Evolutionary conservation across 179 eudicot species (phyloP), one percentile per base, ranked within the genome.

Genomic region (Gypsophila paniculata): DNA sequence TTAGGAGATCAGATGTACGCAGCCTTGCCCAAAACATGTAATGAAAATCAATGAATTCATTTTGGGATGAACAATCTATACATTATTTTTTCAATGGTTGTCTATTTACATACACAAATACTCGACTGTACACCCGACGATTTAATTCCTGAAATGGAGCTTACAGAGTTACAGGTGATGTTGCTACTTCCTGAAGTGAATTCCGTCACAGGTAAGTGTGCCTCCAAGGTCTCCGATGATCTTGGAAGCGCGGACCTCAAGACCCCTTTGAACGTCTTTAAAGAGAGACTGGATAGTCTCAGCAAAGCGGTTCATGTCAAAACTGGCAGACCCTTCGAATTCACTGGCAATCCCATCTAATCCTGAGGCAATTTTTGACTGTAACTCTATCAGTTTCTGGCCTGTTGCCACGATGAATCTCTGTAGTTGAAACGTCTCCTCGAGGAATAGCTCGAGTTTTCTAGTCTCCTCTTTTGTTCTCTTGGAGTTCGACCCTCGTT

Each of bases 381-480:
- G 93, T 71, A 90, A 71, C 71, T 92, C 95, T 81, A 87, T 82
- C 85, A 88, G 59, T 70, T 92, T 94, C 81, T 94, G 99, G 11
- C 99, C 97, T 21, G 99, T 87, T 32, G 97, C 92, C 22, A 94
- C 99, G 0, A 92, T 84, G 68, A 87, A 88, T 74, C 99, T 86
- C 82, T 94, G 99, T 10, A 91, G 83, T 78, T 94, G 99, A 72
- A 94, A 94, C 38, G 97, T 93, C 65, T 93, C 98, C 82, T 89
- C 97, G 0, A 93, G 89, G 80, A 86, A 91, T n/a, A 79, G 83
- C 82, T 85, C 90, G 8, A 93, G 83, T 53, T 61, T 82, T 74
- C 74, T 82, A 7, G 85, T 86, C 71, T 89, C 97, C 58, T 86
- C 91, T 72, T 76, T 89, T 55, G 88, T 82, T 80, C 81, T 85